Evolutionary conservation across 75 land plant species (phyloP).

Genomic region (Pseudotsuga menziesii): DNA sequence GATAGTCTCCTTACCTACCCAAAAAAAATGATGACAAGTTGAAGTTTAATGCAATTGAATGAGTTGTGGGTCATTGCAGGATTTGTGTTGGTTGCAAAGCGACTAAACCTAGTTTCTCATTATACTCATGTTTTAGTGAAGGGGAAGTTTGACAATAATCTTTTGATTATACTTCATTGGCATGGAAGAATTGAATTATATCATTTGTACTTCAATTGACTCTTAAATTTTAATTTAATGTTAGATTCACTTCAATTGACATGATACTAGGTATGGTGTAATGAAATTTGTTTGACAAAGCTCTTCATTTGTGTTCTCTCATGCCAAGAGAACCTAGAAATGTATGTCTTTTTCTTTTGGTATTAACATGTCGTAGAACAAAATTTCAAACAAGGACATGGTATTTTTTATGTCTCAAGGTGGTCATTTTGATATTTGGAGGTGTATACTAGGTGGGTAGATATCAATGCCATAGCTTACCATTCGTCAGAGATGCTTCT

Average conservation of each 20-base stretch:
- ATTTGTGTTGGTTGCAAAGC: slow-evolving; percentile 81
- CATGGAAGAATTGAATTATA: neutral
- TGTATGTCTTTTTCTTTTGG: too few relatives aligned
- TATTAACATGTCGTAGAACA: neutral
- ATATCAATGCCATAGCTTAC: neutral
- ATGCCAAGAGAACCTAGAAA: neutral
- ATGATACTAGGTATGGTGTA: slow-evolving; percentile 3
- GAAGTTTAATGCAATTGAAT: too few relatives aligned
- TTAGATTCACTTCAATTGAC: neutral
- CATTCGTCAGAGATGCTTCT: neutral
- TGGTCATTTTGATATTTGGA: neutral
- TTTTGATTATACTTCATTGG: too few relatives aligned
- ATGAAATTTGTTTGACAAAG: neutral
- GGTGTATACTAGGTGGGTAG: neutral
- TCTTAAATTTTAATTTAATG: neutral
- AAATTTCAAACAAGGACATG: neutral
- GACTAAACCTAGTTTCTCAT: slow-evolving; percentile 48
- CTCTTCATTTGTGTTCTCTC: neutral
- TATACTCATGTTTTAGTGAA: neutral
- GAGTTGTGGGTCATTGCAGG: slow-evolving; percentile 19
- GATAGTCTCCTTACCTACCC: too few relatives aligned
- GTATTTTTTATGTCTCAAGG: neutral
- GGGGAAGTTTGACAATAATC: too few relatives aligned
- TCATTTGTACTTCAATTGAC: slow-evolving; percentile 5
- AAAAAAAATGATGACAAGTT: too few relatives aligned